Base-by-base conservation (phyloP, 2,329 filamentous ascomycete genomes). In the Exophiala aquamarina region DNA sequence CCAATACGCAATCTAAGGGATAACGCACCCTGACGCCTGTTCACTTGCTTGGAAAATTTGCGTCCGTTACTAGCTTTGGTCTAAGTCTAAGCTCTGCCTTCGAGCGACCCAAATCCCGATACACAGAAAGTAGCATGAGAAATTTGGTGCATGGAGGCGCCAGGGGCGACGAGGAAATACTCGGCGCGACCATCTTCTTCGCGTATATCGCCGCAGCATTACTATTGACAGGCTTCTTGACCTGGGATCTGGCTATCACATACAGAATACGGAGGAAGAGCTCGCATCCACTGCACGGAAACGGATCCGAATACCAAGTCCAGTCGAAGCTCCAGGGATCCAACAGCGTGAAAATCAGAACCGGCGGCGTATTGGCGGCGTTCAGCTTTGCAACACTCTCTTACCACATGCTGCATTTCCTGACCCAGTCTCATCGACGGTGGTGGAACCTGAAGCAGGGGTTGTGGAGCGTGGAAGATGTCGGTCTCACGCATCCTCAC, bases 381-480 rank as follows among this genome's bases (percentile, higher is more conserved):
- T 18, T 45, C 19, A 54, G 50, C 44, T 54, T 56, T 18, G 44
- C 40, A 2, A 29, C 40, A 3, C 45, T 52, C 17, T 54, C 50
- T 11, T 54, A 47, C 19, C 49, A 54, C 20, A 56, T 56, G 50
- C 47, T 54, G n/a, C 46, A 39, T 19, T 56, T 54, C 35, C 42
- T 56, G 17, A 41, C 51, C n/a, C 33, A 39, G 9, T 56, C 54
- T 26, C 51, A 54, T 32, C 17, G 13, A 29, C 20, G 28, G 10
- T 56, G 50, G 50, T 40, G 40, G 20, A 33, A 3, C 6, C 23
- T 26, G 23, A 26, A 11, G 11, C 23, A 26, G 23, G 23, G 11
- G 23, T 11, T n/a, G n/a, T n/a, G n/a, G n/a, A 3, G 20, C 9
- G 14, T 7, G 26, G 19, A 15, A 18, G 29, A 35, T 17, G 20